These are phyloP conservation scores for Deuterostichococcus epilithicus DNA, from an alignment of 139 green algal species.

Conservation along the genomic window DNA sequence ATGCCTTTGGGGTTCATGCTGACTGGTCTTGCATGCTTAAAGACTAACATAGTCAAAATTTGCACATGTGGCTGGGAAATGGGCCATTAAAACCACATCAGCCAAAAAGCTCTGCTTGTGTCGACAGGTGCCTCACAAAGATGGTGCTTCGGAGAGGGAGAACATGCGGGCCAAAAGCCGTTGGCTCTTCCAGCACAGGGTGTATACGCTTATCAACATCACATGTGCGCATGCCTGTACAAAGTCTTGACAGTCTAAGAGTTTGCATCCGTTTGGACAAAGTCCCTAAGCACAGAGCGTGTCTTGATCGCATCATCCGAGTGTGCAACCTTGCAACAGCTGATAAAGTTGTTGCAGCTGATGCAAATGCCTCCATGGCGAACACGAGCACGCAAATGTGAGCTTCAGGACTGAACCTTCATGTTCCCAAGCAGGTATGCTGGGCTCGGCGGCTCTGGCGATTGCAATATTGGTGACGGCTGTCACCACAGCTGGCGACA, in stretches of 20 bases:
- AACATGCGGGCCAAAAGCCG: not conserved
- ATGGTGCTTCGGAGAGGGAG: not conserved
- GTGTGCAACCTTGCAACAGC: too few species aligned
- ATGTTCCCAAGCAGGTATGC: not conserved
- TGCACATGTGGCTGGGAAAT: too few species aligned
- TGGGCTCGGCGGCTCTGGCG: not conserved
- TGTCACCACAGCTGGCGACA: not conserved
- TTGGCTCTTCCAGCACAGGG: not conserved
- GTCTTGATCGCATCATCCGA: too few species aligned
- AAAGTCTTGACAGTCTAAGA: not conserved
- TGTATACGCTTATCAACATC: not conserved
- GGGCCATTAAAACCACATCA: too few species aligned
- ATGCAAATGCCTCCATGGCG: too few species aligned
- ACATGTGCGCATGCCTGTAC: not conserved
- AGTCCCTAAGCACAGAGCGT: not conserved
- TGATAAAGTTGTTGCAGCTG: too few species aligned
- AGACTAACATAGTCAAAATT: too few species aligned
- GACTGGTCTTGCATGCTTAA: too few species aligned
- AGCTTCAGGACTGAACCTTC: too few species aligned
- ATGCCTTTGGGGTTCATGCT: too few species aligned
- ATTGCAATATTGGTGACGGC: not conserved
- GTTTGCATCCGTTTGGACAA: not conserved
- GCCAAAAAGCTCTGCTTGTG: too few species aligned
- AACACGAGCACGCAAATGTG: too few species aligned
- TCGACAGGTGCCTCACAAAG: not conserved